Evolutionary conservation across 345 rosid species (phyloP), one percentile per base, ranked within the genome.

Genomic region (Clausena lansium): DNA sequence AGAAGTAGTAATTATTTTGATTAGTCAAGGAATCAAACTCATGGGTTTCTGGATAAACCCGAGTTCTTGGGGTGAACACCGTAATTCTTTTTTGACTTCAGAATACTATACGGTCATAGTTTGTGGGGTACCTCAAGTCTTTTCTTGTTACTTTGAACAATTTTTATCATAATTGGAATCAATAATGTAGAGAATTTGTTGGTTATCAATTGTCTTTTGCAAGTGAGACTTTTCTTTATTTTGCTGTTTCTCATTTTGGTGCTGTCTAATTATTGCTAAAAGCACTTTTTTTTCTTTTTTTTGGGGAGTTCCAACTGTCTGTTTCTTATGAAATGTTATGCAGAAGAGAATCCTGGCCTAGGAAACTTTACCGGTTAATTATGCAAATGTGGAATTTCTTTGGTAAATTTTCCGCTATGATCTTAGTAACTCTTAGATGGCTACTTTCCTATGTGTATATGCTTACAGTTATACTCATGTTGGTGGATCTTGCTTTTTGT

Each of bases 161-260:
- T 6, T 9, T 74, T 39, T 47, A 41, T 45, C 41, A 6, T 47
- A 1, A 3, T 32, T 3, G 30, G 61, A 22, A 63, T 73, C 41
- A 64, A 30, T 45, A 75, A 30, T 64, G 60, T 63, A 45, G 55
- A 19, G 27, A 52, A n/a, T 76, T 67, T 39, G 25, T 67, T 35
- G 72, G 55, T 55, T 76, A 36, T 52, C 54, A 28, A 24, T 36
- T 55, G 72, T 76, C 65, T 25, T 67, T 76, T 67, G 64, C 63
- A 20, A 55, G 25, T 36, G 5, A 54, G 25, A 24, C 52, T 50
- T 65, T 67, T 66, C 50, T 58, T 67, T 75, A 25, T 30, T 70
- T 63, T 64, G 71, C 58, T 47, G 32, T 38, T 55, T 66, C 25
- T 55, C 27, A 36, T 67, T 59, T 36, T 55, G 79, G 32, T 67